Evolutionary conservation across 2,329 filamentous ascomycete species (phyloP).

Genomic region (Trichoderma sp.): DNA sequence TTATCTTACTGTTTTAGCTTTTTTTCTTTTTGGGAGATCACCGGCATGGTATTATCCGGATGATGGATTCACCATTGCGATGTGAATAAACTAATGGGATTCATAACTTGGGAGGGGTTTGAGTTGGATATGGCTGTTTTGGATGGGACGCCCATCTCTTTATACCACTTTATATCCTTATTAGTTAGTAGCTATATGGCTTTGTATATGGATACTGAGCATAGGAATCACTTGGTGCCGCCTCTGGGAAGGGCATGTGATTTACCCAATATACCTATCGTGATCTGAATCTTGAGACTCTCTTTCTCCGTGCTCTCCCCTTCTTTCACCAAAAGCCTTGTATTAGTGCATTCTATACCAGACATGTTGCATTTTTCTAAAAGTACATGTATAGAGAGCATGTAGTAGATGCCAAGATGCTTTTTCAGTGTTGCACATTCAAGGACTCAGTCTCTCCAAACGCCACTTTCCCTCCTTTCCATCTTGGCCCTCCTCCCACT

Average conservation of each 20-base stretch:
- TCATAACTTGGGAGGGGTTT: background rate
- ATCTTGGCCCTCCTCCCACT: constrained; percentile 48
- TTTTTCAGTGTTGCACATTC: constrained; percentile 9
- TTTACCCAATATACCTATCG: background rate
- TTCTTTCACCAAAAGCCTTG: background rate
- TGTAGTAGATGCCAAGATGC: background rate
- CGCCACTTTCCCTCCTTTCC: constrained; percentile 55
- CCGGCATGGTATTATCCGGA: background rate
- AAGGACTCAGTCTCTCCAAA: constrained; percentile 73
- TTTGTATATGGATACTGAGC: background rate
- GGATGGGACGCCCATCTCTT: background rate
- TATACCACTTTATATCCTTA: background rate
- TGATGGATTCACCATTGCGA: background rate
- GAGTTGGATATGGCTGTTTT: constrained; percentile 5
- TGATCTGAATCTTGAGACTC: background rate
- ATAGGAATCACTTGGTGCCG: background rate
- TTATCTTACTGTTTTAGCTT: background rate
- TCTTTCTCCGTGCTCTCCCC: background rate
- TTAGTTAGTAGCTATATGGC: constrained; percentile 1
- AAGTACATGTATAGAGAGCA: background rate
- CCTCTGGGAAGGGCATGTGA: background rate
- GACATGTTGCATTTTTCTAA: constrained; percentile 6
- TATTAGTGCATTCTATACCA: background rate
- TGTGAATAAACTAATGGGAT: background rate
- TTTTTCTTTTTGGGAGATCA: background rate